phyloP scores from a whole-genome alignment of 495 filamentous ascomycete genomes.

The Xanthoparmelia taractica region DNA sequence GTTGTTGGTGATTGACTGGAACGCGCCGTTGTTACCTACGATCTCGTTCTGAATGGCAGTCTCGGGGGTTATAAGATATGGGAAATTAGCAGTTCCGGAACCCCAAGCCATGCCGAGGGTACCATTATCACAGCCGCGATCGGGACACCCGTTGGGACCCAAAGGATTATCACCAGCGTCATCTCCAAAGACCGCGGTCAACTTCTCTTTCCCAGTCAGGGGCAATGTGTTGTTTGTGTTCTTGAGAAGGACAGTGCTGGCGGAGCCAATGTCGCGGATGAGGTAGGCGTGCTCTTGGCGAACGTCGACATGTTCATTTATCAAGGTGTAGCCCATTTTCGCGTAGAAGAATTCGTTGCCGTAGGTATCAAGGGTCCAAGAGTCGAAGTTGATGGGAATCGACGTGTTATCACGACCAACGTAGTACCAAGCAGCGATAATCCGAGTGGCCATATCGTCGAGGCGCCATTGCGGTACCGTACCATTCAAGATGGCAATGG shows the following conservation, averaged over 20 bases:
- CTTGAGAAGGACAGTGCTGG: constrained; percentile 83
- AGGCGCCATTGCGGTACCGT: constrained; percentile 85
- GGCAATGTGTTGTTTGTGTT: constrained; percentile 68
- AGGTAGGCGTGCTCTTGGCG: constrained; percentile 61
- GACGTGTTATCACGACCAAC: constrained; percentile 60
- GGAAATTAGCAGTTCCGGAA: constrained; percentile 80
- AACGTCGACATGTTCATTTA: constrained; percentile 85
- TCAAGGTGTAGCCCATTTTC: constrained; percentile 40
- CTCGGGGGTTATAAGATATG: constrained; percentile 83
- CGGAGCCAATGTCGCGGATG: constrained; percentile 66
- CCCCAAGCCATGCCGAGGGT: constrained; percentile 95
- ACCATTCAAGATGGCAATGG: constrained; percentile 79
- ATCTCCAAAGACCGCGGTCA: constrained; percentile 74
- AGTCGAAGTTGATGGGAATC: constrained; percentile 74
- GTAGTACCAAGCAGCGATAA: constrained; percentile 91
- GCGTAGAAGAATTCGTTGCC: constrained; percentile 59
- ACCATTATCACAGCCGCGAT: constrained; percentile 78
- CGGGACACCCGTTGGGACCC: constrained; percentile 79
- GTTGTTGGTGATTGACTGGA: constrained; percentile 72
- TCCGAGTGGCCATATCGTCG: constrained; percentile 87
- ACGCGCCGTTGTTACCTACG: constrained; percentile 44
- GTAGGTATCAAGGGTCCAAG: constrained; percentile 73
- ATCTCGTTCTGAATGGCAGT: constrained; percentile 75
- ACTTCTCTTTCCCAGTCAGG: constrained; percentile 62
- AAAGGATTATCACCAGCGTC: constrained; percentile 70